phyloP scores from a whole-genome alignment of 306 rosid species.

The Ormosia emarginata region DNA sequence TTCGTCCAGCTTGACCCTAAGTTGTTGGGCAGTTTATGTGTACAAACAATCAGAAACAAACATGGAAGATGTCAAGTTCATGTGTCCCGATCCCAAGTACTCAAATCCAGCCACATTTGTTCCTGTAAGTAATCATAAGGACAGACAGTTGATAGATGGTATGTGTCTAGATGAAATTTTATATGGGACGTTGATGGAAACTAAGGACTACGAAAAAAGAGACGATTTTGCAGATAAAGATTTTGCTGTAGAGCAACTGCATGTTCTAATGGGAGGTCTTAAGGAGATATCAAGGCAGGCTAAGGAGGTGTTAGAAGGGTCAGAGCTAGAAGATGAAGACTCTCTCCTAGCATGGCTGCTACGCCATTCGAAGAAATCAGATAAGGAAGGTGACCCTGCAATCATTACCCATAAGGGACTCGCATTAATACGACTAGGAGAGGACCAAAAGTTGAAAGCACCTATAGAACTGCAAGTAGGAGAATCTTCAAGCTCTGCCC shows the following conservation, averaged over 20 bases:
- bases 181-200: not conserved
- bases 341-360: not conserved
- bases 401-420: too few species aligned
- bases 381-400: too few species aligned
- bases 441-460: not conserved
- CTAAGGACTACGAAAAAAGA: not conserved
- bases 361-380: too few species aligned
- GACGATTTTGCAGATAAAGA: not conserved
- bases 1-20: not conserved
- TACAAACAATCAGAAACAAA: not conserved
- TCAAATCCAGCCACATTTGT: not conserved
- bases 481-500: not conserved
- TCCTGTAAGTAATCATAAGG: not conserved
- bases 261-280: not conserved
- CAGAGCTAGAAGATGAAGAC: not conserved
- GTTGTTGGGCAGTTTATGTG: too few species aligned
- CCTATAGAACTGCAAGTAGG: not conserved
- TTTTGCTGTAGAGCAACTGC: not conserved
- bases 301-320: not conserved
- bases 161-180: not conserved
- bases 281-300: not conserved
- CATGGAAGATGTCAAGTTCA: not conserved
- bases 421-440: too few species aligned
- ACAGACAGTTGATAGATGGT: not conserved
- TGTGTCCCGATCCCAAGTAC: not conserved